Base-by-base conservation (phyloP, 306 rosid genomes). In the Spatholobus suberectus region DNA sequence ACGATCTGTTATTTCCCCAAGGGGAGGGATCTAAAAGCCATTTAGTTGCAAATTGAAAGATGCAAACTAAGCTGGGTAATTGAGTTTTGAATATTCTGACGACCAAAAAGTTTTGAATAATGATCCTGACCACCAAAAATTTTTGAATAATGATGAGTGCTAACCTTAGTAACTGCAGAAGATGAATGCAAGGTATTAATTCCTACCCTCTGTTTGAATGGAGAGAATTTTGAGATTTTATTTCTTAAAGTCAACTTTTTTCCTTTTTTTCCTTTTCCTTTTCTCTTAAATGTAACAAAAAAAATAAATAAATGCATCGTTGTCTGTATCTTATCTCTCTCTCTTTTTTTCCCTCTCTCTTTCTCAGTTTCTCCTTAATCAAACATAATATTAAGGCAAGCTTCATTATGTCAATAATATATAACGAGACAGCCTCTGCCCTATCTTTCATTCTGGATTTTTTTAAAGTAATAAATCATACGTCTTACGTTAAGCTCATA, bases 111-210 rank as follows among this genome's bases (percentile, higher is more conserved):
- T 57, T 75, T 32, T 38, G 26, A 74, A 38, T 38, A 38, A 38
- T 23, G 14, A 52, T 18, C 59, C 34, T 55, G 62, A 55, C 29
- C 3, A 6, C n/a, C n/a, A 6, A 18, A 55, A 8, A 8, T 2
- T 7, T 20, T 57, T 57, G 35, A 57, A 8, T 18, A 52, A 68
- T 17, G 75, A 67, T 38, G 54, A 62, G 58, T 63, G 37, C 61
- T 32, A 54, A 66, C 70, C 70, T 66, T 66, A 24, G n/a, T 61
- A 72, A 73, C 44, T 59, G 7, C 35, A 32, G 29, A 46, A 44
- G 54, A 26, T 47, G 59, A n/a, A 29, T 61, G 73, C 65, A 20
- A 15, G 6, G 59, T 18, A 4, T 35, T 5, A 20, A 8, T 17
- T 57, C 6, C 1, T 54, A 10, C 32, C 29, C 34, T 57, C 32